These are phyloP conservation scores for Sporothrix pallida DNA, from an alignment of 2,329 filamentous ascomycete species.

Conservation along the genomic window DNA sequence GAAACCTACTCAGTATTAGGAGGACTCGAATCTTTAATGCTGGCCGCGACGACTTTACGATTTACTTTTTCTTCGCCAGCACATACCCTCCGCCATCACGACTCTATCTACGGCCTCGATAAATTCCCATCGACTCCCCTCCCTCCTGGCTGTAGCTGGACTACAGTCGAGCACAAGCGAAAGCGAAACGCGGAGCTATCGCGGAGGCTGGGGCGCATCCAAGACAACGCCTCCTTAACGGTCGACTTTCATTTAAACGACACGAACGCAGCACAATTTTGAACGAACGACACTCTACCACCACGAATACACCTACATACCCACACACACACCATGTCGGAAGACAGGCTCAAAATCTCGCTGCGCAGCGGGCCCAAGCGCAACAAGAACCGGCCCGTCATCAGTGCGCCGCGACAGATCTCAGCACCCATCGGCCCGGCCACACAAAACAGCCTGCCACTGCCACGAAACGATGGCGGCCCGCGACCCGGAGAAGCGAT, in stretches of 20 bases:
- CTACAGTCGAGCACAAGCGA: slow-evolving; percentile 17
- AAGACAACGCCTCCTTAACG: neutral
- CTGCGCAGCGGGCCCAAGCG: slow-evolving; percentile 66
- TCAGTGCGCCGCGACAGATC: slow-evolving; percentile 68
- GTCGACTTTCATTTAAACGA: slow-evolving; percentile 6
- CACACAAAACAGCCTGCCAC: slow-evolving; percentile 39
- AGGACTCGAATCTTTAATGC: slow-evolving; percentile 24
- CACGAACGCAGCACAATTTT: neutral
- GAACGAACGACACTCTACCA: neutral
- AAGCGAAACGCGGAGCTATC: neutral
- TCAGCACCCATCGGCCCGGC: slow-evolving; percentile 57
- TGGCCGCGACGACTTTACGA: slow-evolving; percentile 13
- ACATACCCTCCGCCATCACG: too few species aligned
- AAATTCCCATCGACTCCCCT: neutral
- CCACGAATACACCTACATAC: neutral
- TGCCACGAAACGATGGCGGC: slow-evolving; percentile 35
- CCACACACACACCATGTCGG: slow-evolving; percentile 56
- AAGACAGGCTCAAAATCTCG: slow-evolving; percentile 67
- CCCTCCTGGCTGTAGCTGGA: slow-evolving; percentile 26
- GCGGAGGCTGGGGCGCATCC: slow-evolving; percentile 1
- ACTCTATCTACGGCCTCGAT: too few species aligned
- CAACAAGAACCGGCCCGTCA: slow-evolving; percentile 65
- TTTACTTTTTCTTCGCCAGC: too few species aligned
- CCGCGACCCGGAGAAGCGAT: slow-evolving; percentile 42
- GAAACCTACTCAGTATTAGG: neutral